Percentiles rank a stretch among this genome's conserved stretches.
These are phyloP conservation scores for Stagonosporopsis tanaceti DNA, from an alignment of 2,329 filamentous ascomycete species.

Conservation along the genomic window DNA sequence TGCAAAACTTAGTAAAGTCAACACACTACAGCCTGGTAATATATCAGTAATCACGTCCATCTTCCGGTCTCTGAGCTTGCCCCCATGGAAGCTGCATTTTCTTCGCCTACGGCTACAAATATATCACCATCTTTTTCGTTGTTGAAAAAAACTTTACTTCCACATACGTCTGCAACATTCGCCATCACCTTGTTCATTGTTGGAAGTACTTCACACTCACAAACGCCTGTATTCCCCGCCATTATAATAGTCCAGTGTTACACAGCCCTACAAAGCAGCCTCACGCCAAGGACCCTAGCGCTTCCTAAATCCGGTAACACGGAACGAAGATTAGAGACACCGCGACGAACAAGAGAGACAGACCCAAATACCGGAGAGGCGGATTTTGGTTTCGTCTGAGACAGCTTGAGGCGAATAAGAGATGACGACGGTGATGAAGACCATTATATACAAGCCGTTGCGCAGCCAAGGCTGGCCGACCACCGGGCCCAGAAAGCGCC, in stretches of 20 bases:
- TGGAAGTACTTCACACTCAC: neutral
- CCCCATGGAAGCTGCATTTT: no score
- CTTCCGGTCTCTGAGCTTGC: neutral
- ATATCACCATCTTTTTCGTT: no score
- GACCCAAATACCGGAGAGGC: neutral
- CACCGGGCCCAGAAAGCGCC: no score
- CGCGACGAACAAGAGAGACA: conserved; percentile 19
- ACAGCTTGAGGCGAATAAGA: conserved; percentile 3
- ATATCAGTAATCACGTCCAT: neutral
- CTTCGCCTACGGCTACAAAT: no score
- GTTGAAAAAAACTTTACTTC: no score
- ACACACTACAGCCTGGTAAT: neutral
- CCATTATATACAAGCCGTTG: conserved; percentile 4
- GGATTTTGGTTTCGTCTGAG: conserved; percentile 9
- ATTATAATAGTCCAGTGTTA: neutral
- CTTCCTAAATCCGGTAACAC: conserved; percentile 6
- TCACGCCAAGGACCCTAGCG: neutral
- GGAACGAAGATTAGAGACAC: conserved; percentile 19
- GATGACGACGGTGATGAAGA: neutral
- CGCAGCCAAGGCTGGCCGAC: conserved; percentile 1
- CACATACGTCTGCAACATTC: no score
- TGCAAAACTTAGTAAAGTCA: no score
- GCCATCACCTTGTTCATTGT: neutral
- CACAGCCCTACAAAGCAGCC: conserved; percentile 2
- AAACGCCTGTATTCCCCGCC: neutral